Base-by-base conservation (phyloP, 805 yeast genomes). In the Ogataea trehaloabstinens region DNA sequence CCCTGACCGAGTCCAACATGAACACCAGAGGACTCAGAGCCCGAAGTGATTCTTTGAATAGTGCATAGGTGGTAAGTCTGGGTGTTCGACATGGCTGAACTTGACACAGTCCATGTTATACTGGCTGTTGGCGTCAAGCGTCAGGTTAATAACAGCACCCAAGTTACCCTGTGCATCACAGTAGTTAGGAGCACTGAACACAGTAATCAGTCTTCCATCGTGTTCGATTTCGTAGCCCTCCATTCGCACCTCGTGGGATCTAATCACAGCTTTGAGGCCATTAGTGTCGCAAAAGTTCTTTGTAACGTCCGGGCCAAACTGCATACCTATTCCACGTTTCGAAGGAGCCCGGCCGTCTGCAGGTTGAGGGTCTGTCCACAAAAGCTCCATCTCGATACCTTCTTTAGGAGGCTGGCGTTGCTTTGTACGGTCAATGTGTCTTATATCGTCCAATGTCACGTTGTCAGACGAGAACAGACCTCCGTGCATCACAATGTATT, bases 161-260 rank as follows among this genome's bases (percentile, higher is more conserved):
- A 78, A 63, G 63, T 93, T 93, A 11, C 95, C 95, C 39, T 87
- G 89, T 12, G 82, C 69, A 60, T 93, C 99, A 67, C 98, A 91
- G 63, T 91, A 91, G 61, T 93, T 91, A 24, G 99, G 99, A 0
- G 99, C 99, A 62, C 95, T 82, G 63, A 93, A 93, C n/a, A 93
- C 95, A 0, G 99, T 93, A 37, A 89, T 78, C 36, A 93, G 74
- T 48, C 80, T 73, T 10, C 95, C 95, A 42, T 84, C 73, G 56
- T 93, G 99, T 58, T 91, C 97, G 32, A 72, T 71, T 48, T 87
- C 88, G 42, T 83, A 88, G 34, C 99, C 99, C 5, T 74, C 82
- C 85, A 85, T 83, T 58, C 98, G 74, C 6, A 91, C 96, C 64
- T 93, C 99, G 58, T 93, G 99, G 3, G 97, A 88, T 54, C 99